Evolutionary conservation across 2,329 filamentous ascomycete genomes (phyloP), one percentile per base, ranked within the genome.

Genomic region (Blastomyces gilchristii): DNA sequence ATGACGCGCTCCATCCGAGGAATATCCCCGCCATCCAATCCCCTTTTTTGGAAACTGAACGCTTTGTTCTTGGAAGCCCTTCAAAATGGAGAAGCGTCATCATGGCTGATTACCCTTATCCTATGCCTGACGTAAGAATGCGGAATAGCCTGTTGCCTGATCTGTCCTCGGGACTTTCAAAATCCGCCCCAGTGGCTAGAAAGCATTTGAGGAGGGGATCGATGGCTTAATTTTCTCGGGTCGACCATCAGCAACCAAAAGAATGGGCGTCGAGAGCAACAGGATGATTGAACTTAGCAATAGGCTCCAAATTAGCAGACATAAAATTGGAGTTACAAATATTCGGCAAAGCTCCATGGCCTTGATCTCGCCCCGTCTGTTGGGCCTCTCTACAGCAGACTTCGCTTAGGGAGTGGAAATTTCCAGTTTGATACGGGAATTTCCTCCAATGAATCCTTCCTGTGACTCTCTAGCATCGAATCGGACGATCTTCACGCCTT

Each of bases 341-440:
- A 3, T 37, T 9, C 52, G 12, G 25, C n/a, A 52, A 0, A 9
- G 16, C 28, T 31, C 18, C 28, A 54, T n/a, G 7, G 53, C 53
- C 31, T 41, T 56, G 53, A 12, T 34, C 9, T 39, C 53, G 53
- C 53, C 53, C 53, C 9, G 18, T 56, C 37, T 5, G 53, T 56
- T 56, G 53, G 53, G 53, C 53, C 53, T 41, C 53, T 56, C 4
- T 56, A 56, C 53, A 56, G 53, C 34, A 56, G 50, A 34, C 34
- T 41, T 39, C 1, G 28, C 34, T 25, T 39, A 39, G 5, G 9
- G 53, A 56, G 49, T 11, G 34, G 5, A 34, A n/a, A 25, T 52
- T 54, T 54, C 49, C 11, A 52, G 1, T 28, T 52, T 5, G 22
- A 25, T 22, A 12, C 25, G 49, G n/a, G 12, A 6, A 34, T 34